Base-by-base conservation (phyloP, 495 filamentous ascomycete genomes). In the Baudoinia panamericana region DNA sequence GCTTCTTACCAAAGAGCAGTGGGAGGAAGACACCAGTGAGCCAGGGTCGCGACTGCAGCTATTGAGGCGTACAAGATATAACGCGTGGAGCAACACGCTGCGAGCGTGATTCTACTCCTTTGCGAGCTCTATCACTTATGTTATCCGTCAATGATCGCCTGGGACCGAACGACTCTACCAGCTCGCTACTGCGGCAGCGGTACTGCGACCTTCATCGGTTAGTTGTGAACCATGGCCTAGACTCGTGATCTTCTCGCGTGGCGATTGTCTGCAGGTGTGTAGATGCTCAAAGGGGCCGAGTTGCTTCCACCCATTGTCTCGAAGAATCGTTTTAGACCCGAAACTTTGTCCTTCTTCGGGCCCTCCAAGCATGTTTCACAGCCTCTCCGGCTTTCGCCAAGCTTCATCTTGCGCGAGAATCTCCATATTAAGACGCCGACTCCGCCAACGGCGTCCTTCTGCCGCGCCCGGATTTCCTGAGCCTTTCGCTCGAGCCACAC, bases 291-390 rank as follows among this genome's bases (percentile, higher is more conserved):
- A n/a, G n/a, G n/a, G n/a, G n/a, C n/a, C n/a, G n/a, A n/a, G n/a
- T n/a, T 17, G 18, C 31, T 19, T 3, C 30, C 30, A 33, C 26
- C 26, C 33, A 45, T 39, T 8, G 12, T 27, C 53, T 72, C 70
- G 67, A 69, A 74, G 46, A 70, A 73, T 34, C 59, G 56, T 43
- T 64, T 60, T 35, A 74, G 40, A 23, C 63, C 55, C 61, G 64
- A 67, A 3, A 74, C 70, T 30, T 63, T 57, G 5, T 66, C 70
- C 64, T 30, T 53, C 58, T 8, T 63, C 64, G 54, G 52, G 51
- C 55, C 56, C 23, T 65, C 66, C 27, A 65, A 27, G 42, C 52
- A 54, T 4, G 10, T n/a, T 16, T 22, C 38, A 9, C 5, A 8
- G n/a, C n/a, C 17, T 13, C 33, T 21, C 37, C 20, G 20, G 28